A percentile compares a stretch with the other conserved stretches of the same genome.
These are phyloP conservation scores for Lodderomyces orthopsilosis DNA, from an alignment of 1,139 yeast species.

Conservation along the genomic window DNA sequence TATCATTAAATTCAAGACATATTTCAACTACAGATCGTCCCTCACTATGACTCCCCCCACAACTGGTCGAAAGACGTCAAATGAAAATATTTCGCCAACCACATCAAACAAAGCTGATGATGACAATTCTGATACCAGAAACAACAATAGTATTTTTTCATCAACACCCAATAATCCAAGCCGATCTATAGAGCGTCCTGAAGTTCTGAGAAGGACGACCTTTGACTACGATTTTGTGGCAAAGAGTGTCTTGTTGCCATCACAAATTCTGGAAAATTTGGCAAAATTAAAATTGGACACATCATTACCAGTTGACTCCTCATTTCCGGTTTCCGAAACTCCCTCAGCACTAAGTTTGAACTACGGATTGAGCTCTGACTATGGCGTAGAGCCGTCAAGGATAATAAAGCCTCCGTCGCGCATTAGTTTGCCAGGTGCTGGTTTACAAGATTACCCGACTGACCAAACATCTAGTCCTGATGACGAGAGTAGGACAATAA, in stretches of 20 bases:
- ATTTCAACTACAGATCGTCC: not conserved
- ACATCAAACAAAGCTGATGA: not conserved
- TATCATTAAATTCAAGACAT: not conserved
- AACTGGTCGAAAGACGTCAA: not conserved
- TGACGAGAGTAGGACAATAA: not conserved
- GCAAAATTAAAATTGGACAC: not conserved
- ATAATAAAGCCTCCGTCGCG: slow-evolving; percentile 3
- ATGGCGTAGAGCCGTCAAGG: not conserved
- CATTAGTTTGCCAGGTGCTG: slow-evolving; percentile 4
- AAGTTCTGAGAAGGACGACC: slow-evolving; percentile 1
- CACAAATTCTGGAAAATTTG: slow-evolving; percentile 1
- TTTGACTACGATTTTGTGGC: slow-evolving; percentile 2
- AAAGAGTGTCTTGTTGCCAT: not conserved
- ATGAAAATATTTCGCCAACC: not conserved
- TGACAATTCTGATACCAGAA: not conserved
- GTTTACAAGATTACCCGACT: slow-evolving; percentile 7
- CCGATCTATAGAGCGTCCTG: not conserved
- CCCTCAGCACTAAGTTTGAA: slow-evolving; percentile 10
- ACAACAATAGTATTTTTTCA: not conserved
- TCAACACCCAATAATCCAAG: not conserved
- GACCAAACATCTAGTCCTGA: slow-evolving; percentile 11
- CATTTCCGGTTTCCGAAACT: slow-evolving; percentile 5
- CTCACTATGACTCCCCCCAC: not conserved
- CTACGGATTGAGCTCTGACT: not conserved
- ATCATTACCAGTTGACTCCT: not conserved